These are phyloP conservation scores for Tetrahymena thermophila DNA, from an alignment of 73 alveolate genomes.

Conservation along the genomic window DNA sequence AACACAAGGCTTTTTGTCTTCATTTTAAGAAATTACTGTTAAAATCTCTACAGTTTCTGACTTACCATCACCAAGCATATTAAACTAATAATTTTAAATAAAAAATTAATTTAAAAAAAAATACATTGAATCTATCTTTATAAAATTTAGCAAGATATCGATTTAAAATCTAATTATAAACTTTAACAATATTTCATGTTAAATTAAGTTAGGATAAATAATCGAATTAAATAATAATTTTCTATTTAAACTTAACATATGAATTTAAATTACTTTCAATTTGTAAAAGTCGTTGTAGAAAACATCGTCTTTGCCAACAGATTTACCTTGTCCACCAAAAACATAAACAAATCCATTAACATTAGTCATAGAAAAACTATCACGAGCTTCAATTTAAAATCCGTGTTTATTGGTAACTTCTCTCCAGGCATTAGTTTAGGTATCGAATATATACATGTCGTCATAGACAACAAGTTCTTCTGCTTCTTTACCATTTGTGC, in stretches of 20 bases:
- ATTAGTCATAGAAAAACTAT: neutral
- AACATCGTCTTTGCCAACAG: neutral
- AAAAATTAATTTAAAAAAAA: neutral
- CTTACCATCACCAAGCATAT: neutral
- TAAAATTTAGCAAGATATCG: no score
- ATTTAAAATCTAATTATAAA: no score
- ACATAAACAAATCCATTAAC: neutral
- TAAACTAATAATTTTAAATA: neutral
- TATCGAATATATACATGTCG: neutral
- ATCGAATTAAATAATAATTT: no score
- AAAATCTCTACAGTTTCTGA: neutral
- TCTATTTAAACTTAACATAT: no score
- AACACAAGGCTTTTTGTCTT: neutral
- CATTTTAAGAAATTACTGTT: neutral
- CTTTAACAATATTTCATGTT: no score
- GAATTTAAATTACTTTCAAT: neutral
- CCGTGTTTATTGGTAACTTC: neutral
- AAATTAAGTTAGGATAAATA: no score
- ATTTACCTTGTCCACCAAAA: neutral
- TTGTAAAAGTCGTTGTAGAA: neutral
- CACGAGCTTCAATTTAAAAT: neutral
- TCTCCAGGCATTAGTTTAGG: neutral
- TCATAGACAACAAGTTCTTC: neutral
- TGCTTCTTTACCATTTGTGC: neutral
- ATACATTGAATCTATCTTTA: no score